Percentiles rank a stretch among this genome's conserved stretches.
Evolutionary conservation across 176 grass and related monocot genomes (phyloP).

Genomic region (Raddia distichophylla): DNA sequence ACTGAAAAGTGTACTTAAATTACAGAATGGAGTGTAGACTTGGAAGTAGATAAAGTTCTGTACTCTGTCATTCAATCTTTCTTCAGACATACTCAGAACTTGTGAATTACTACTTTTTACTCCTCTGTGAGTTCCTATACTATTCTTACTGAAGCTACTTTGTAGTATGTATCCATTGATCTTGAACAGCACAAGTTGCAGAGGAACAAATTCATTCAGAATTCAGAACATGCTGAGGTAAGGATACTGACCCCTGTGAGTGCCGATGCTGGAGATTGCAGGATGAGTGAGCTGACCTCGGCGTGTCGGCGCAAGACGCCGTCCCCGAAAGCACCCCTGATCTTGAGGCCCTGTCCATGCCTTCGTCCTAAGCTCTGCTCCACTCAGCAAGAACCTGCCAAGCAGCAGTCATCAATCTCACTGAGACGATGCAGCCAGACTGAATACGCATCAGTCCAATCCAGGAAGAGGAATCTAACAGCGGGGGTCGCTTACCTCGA

Average conservation of each 20-base stretch:
- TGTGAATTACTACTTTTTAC: not conserved
- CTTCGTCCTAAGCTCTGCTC: not conserved
- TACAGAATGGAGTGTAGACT: not conserved
- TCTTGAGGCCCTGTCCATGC: slow-evolving; percentile 51
- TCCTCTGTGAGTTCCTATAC: not conserved
- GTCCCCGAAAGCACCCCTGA: slow-evolving; percentile 52
- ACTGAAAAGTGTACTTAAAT: slow-evolving; percentile 11
- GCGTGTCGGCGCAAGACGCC: slow-evolving; percentile 52
- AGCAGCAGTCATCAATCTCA: not conserved
- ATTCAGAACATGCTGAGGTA: slow-evolving; percentile 7
- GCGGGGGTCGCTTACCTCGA: slow-evolving; percentile 35
- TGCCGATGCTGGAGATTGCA: slow-evolving; percentile 39
- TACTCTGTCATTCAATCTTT: not conserved
- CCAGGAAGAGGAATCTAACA: slow-evolving; percentile 22
- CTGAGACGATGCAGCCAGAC: not conserved
- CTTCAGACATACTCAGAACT: not conserved
- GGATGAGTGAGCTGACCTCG: slow-evolving; percentile 30
- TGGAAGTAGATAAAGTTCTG: not conserved
- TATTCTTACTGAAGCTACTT: not conserved
- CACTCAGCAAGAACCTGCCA: slow-evolving; percentile 40
- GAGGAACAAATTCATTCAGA: not conserved
- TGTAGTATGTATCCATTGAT: not conserved
- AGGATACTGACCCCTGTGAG: slow-evolving; percentile 41
- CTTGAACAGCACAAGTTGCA: not conserved
- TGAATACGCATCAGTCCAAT: slow-evolving; percentile 3